Conservation (phyloP, 805 yeast genomes). For the Spathaspora hagerdaliae region DNA sequence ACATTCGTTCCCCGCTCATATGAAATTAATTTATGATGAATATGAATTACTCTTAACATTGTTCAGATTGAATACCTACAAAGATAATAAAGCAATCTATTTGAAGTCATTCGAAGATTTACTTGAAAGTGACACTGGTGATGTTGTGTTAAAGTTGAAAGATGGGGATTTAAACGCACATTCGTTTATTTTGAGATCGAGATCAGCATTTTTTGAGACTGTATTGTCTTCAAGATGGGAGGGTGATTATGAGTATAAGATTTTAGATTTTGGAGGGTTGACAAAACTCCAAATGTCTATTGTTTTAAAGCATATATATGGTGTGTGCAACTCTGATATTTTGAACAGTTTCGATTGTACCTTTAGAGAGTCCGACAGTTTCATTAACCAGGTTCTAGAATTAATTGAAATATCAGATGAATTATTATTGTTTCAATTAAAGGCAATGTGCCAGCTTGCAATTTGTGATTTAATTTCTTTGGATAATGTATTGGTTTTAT, state of each 20-base stretch:
- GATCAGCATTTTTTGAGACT: constrained; percentile 64
- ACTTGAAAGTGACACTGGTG: constrained; percentile 23
- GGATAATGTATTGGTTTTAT: constrained; percentile 56
- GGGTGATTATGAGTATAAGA: constrained; percentile 10
- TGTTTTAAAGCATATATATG: constrained; percentile 55
- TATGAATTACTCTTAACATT: constrained; percentile 20
- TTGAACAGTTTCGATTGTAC: constrained; percentile 28
- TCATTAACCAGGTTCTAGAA: constrained; percentile 53
- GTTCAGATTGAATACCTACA: constrained; percentile 2
- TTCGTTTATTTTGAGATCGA: constrained; percentile 47
- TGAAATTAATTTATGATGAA: constrained; percentile 23
- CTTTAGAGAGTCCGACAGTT: constrained; percentile 30
- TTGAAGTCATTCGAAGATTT: constrained; percentile 1
- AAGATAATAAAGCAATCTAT: not conserved
- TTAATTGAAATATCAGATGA: constrained; percentile 61
- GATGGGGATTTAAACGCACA: constrained; percentile 48
- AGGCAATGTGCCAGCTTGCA: constrained; percentile 56
- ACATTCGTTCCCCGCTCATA: constrained; percentile 23
- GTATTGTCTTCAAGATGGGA: constrained; percentile 56
- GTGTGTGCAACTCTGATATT: constrained; percentile 40
- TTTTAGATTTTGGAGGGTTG: constrained; percentile 43
- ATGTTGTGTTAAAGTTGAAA: constrained; percentile 42
- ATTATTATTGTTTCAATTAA: constrained; percentile 54
- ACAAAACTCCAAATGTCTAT: constrained; percentile 40
- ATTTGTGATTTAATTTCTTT: constrained; percentile 52